Evolutionary conservation across 306 rosid species (phyloP).

Genomic region (Hylodesmum podocarpum): DNA sequence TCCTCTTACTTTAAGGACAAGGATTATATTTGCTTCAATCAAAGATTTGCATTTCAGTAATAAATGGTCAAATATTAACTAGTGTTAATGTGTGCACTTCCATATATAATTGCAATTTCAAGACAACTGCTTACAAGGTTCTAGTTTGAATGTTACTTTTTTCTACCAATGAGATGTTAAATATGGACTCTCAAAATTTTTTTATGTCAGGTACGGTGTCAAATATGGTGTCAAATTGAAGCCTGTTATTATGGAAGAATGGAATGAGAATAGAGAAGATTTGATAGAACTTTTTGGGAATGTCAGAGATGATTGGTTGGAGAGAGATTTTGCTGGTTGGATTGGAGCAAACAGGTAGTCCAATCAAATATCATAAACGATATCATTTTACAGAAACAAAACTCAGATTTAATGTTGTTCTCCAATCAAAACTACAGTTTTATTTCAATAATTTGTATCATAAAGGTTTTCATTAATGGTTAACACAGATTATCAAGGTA

Average conservation of each 20-base stretch:
- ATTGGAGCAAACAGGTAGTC: constrained; percentile 86
- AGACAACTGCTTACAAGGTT: neutral
- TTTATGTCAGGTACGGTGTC: constrained; percentile 48
- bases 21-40: neutral
- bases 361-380: constrained; percentile 3
- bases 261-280: constrained; percentile 72
- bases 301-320: constrained; percentile 91
- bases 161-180: neutral
- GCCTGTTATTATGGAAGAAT: constrained; percentile 69
- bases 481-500: too few species aligned
- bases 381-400: too few species aligned
- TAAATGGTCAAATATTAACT: neutral
- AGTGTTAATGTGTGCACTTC: neutral
- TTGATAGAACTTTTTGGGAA: constrained; percentile 69
- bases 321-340: constrained; percentile 71
- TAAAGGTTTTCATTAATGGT: too few species aligned
- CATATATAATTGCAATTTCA: neutral
- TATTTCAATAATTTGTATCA: too few species aligned
- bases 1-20: neutral
- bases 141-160: neutral
- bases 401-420: too few species aligned
- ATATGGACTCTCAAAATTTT: neutral
- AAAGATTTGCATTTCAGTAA: neutral
- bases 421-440: too few species aligned
- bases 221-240: constrained; percentile 61